Conservation (phyloP, 768 basidiomycete species). For the Suillus alpinus region DNA sequence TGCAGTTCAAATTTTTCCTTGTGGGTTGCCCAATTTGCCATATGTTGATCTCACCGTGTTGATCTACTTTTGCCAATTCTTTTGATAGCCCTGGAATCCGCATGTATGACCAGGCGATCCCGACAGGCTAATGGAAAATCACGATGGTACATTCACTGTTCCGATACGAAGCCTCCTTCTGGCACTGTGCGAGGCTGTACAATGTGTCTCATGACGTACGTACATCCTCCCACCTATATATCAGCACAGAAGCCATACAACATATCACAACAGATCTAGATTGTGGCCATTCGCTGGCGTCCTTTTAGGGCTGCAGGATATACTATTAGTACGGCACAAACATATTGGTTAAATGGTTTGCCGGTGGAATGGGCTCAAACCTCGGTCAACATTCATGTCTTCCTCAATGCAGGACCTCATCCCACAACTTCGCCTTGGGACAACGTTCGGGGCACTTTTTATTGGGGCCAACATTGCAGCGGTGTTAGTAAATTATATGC, state of each 20-base stretch:
- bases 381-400: neutral
- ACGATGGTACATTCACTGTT: neutral
- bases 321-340: neutral
- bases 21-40: neutral
- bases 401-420: neutral
- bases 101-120: neutral
- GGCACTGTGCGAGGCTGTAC: too few species aligned
- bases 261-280: neutral
- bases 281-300: neutral
- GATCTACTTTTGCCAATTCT: neutral
- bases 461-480: neutral
- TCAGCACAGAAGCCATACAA: neutral
- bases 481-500: neutral
- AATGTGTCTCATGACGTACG: neutral
- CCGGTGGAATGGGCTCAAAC: neutral
- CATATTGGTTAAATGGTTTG: neutral
- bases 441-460: neutral
- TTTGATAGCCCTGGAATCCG: neutral
- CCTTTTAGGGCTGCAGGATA: neutral
- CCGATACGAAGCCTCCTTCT: neutral
- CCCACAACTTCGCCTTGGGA: neutral
- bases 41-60: neutral
- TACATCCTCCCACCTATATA: neutral
- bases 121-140: neutral
- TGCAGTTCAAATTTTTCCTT: neutral